These are phyloP conservation scores for Auriculariales sp. DNA, from an alignment of 768 basidiomycete genomes.

Conservation along the genomic window DNA sequence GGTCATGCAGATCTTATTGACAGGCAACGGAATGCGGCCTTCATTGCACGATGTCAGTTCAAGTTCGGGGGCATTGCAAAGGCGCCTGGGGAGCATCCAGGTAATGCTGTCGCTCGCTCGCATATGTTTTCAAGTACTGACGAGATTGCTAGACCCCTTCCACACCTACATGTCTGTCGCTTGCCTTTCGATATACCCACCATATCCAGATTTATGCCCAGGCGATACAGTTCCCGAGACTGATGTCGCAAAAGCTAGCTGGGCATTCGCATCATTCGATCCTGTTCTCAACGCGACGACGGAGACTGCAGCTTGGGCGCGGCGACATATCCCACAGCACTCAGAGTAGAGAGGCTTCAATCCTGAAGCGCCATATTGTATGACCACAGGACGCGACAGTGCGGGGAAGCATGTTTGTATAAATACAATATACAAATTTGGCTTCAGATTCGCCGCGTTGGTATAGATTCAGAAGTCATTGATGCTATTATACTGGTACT, in stretches of 20 bases:
- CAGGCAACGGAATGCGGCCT: constrained; percentile 36
- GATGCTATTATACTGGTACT: too few relatives aligned
- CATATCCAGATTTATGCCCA: constrained; percentile 8
- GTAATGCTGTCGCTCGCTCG: constrained; percentile 23
- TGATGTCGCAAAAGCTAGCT: constrained; percentile 19
- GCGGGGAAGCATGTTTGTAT: too few relatives aligned
- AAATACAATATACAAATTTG: too few relatives aligned
- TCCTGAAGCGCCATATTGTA: too few relatives aligned
- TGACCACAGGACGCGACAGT: too few relatives aligned
- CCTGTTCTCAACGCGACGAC: constrained; percentile 55
- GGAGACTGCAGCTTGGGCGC: constrained; percentile 55
- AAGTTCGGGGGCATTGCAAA: constrained; percentile 84
- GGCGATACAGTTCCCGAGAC: neutral
- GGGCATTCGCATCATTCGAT: constrained; percentile 49
- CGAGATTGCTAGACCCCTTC: constrained; percentile 56
- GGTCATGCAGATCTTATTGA: constrained; percentile 45
- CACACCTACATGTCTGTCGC: constrained; percentile 90
- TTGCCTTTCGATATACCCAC: constrained; percentile 53
- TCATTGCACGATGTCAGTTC: constrained; percentile 68
- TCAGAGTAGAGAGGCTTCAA: too few relatives aligned
- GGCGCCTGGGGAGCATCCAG: constrained; percentile 63
- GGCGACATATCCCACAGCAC: constrained; percentile 39
- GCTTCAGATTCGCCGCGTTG: too few relatives aligned
- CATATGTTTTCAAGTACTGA: constrained; percentile 1
- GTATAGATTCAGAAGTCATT: too few relatives aligned